These are phyloP conservation scores for Pseudohalonectria lignicola DNA, from an alignment of 2,329 filamentous ascomycete species.

Conservation along the genomic window DNA sequence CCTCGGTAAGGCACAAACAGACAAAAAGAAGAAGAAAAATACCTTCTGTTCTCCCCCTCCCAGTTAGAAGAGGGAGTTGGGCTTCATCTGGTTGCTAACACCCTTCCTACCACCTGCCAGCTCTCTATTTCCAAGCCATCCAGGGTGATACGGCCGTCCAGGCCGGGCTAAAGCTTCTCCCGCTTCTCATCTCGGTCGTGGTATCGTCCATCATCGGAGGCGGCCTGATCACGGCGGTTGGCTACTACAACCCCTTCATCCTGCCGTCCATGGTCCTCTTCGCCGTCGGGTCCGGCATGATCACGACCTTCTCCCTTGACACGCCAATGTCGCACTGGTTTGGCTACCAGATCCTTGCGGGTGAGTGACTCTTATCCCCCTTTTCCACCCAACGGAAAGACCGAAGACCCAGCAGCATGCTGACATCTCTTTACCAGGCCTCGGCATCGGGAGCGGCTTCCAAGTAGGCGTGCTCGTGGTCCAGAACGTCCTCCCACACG, in stretches of 20 bases:
- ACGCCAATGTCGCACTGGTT: conserved; percentile 38
- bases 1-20: conserved; percentile 25
- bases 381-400: too few species aligned
- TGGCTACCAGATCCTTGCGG: conserved; percentile 41
- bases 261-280: conserved; percentile 23
- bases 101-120: conserved; percentile 12
- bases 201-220: conserved; percentile 14
- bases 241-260: conserved; percentile 4
- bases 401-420: conserved; percentile 30
- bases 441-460: conserved; percentile 33
- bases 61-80: too few species aligned
- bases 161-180: conserved; percentile 43
- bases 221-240: conserved; percentile 16
- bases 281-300: conserved; percentile 37
- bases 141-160: conserved; percentile 39
- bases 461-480: conserved; percentile 33
- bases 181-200: conserved; percentile 38
- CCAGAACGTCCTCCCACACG: conserved; percentile 35
- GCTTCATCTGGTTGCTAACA: neutral
- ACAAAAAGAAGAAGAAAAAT: too few species aligned
- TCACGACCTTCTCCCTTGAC: conserved; percentile 36
- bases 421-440: too few species aligned
- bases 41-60: neutral
- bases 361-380: too few species aligned
- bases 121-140: conserved; percentile 43